These are phyloP conservation scores for Lachancea meyersii DNA, from an alignment of 805 yeast species.

Conservation along the genomic window DNA sequence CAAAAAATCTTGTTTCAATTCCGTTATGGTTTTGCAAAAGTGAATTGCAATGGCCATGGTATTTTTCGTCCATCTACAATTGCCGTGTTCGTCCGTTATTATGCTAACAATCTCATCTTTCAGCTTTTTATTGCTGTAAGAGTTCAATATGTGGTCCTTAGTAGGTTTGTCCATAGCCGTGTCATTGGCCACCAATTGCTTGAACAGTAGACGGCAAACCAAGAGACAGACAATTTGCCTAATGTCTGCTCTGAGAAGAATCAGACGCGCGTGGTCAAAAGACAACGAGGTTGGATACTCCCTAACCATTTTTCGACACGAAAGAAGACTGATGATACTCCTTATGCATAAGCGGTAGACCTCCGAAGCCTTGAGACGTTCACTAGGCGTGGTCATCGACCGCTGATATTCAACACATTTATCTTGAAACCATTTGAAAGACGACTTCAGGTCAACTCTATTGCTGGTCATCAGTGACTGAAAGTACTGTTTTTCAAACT, in stretches of 20 bases:
- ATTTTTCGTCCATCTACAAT: constrained; percentile 85
- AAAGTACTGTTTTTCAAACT: constrained; percentile 83
- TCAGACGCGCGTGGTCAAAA: constrained; percentile 76
- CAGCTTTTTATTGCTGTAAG: constrained; percentile 40
- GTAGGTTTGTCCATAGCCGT: constrained; percentile 28
- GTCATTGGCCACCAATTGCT: constrained; percentile 50
- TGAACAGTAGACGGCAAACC: constrained; percentile 64
- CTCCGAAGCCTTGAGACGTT: constrained; percentile 17
- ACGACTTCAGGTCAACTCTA: constrained; percentile 53
- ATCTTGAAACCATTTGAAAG: constrained; percentile 57
- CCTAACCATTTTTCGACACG: constrained; percentile 73
- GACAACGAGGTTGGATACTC: constrained; percentile 80
- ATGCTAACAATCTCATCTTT: constrained; percentile 72
- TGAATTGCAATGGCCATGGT: constrained; percentile 64
- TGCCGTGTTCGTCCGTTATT: constrained; percentile 79
- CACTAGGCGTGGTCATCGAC: constrained; percentile 11
- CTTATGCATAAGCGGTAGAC: constrained; percentile 40
- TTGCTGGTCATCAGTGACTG: constrained; percentile 38
- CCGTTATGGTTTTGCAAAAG: constrained; percentile 28
- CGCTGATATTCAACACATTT: constrained; percentile 27
- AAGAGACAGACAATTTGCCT: constrained; percentile 78
- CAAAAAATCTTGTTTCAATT: constrained; percentile 23
- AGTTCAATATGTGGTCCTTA: constrained; percentile 32
- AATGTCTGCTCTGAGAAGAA: constrained; percentile 75
- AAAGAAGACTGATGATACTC: constrained; percentile 56